phyloP scores from a whole-genome alignment of 1,139 yeast genomes.

The Blastobotrys buckinghamii region DNA sequence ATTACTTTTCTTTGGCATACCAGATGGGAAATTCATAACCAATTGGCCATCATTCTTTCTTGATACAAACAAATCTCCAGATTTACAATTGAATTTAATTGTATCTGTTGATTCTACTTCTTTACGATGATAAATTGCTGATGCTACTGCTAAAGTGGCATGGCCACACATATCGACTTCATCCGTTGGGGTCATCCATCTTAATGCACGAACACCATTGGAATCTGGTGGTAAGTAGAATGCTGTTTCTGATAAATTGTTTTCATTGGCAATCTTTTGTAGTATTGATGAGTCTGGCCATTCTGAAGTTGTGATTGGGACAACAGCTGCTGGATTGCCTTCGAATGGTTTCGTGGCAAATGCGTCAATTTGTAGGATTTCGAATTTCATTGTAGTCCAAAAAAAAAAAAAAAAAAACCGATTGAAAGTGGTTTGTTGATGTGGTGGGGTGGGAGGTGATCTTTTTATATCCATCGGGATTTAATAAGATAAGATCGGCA shows the following conservation, averaged over 20 bases:
- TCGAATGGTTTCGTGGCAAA: slow-evolving; percentile 2
- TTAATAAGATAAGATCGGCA: no score
- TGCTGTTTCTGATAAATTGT: slow-evolving; percentile 8
- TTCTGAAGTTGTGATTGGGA: slow-evolving; percentile 1
- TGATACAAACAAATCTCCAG: not conserved
- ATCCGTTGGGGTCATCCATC: slow-evolving; percentile 8
- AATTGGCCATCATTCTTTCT: not conserved
- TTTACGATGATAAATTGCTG: slow-evolving; percentile 1
- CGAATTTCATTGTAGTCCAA: slow-evolving; percentile 1
- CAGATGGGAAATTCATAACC: slow-evolving; percentile 6
- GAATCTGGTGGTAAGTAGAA: not conserved
- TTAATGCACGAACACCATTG: slow-evolving; percentile 1
- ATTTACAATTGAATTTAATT: not conserved
- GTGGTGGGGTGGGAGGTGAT: no score
- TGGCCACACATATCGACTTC: slow-evolving; percentile 10
- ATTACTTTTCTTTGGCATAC: not conserved
- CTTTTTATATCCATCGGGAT: no score
- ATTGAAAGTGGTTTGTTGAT: no score
- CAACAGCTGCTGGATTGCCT: slow-evolving; percentile 11
- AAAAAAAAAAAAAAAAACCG: no score
- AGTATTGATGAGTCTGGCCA: slow-evolving; percentile 1
- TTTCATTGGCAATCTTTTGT: slow-evolving; percentile 6
- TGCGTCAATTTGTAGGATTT: slow-evolving; percentile 8
- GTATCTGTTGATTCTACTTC: not conserved
- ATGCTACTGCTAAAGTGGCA: slow-evolving; percentile 7